A percentile compares a stretch with the other conserved stretches of the same genome.
Evolutionary conservation across 2,329 filamentous ascomycete species (phyloP).

Genomic region (Aureobasidium sp.): DNA sequence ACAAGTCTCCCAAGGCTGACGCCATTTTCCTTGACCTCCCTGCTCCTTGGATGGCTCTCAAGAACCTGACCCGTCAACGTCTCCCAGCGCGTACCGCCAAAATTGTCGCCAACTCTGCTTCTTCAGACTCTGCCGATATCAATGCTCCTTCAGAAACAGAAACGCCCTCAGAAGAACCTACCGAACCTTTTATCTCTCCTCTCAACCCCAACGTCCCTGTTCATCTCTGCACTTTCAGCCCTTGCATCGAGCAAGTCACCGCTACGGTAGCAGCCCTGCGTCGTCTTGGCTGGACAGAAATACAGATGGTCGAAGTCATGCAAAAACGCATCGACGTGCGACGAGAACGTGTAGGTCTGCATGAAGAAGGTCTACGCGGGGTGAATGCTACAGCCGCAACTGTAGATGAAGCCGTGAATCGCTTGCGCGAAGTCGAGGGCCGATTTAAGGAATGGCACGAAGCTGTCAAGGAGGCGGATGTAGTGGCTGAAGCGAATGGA

Average conservation of each 20-base stretch:
- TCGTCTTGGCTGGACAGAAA: constrained; percentile 77
- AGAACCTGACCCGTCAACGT: constrained; percentile 56
- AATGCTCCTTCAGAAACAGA: not conserved
- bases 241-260: constrained; percentile 93
- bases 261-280: constrained; percentile 75
- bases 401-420: constrained; percentile 69
- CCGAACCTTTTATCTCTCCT: constrained; percentile 32
- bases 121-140: not conserved
- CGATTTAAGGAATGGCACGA: constrained; percentile 59
- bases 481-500: constrained; percentile 24
- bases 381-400: constrained; percentile 61
- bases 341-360: constrained; percentile 70
- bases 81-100: constrained; percentile 8
- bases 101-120: constrained; percentile 5
- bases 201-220: constrained; percentile 65
- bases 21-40: constrained; percentile 74
- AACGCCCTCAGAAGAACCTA: not conserved
- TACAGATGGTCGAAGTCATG: constrained; percentile 84
- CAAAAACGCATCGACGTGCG: constrained; percentile 73
- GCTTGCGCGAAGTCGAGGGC: constrained; percentile 65
- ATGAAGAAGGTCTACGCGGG: constrained; percentile 57
- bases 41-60: constrained; percentile 71
- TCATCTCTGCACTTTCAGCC: constrained; percentile 88
- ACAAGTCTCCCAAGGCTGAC: constrained; percentile 48
- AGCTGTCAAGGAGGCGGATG: constrained; percentile 22